phyloP scores from a whole-genome alignment of 1,284 basidiomycete species.

The Pterulicium gracile region DNA sequence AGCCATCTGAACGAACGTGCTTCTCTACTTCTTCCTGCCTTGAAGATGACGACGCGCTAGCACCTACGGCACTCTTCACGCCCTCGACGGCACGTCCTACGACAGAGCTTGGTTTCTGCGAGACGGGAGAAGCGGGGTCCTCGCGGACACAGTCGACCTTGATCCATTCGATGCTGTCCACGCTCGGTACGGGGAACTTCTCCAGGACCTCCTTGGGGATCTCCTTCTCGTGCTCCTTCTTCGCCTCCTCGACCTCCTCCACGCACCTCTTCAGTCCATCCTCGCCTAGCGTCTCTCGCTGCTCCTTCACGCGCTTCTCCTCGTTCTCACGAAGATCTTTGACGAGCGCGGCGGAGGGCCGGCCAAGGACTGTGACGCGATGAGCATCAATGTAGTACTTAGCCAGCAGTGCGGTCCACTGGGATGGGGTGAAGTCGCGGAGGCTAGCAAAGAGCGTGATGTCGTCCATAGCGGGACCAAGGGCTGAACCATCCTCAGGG shows the following conservation, averaged over 20 bases:
- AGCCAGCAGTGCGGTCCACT: constrained; percentile 77
- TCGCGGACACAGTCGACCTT: constrained; percentile 78
- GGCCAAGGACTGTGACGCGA: constrained; percentile 71
- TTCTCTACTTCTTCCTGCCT: constrained; percentile 29
- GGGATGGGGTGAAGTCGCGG: constrained; percentile 59
- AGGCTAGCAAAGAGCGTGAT: constrained; percentile 63
- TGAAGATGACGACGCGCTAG: neutral
- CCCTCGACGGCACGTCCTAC: too few relatives aligned
- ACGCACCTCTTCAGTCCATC: constrained; percentile 71
- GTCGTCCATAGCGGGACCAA: constrained; percentile 70
- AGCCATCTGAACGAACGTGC: constrained; percentile 67
- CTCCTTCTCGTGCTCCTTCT: constrained; percentile 76
- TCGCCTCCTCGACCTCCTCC: constrained; percentile 69
- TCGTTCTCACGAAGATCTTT: constrained; percentile 78
- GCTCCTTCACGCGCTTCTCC: constrained; percentile 65
- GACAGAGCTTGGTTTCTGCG: too few relatives aligned
- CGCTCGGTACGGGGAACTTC: constrained; percentile 80
- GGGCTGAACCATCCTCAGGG: constrained; percentile 71
- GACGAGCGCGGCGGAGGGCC: constrained; percentile 81
- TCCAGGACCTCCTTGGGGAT: constrained; percentile 79
- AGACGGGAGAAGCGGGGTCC: too few relatives aligned
- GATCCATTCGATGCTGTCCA: constrained; percentile 91
- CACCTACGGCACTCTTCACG: constrained; percentile 12
- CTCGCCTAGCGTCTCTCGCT: constrained; percentile 65
- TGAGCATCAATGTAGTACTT: constrained; percentile 71